A percentile compares a stretch with the other conserved stretches of the same genome.
These are phyloP conservation scores for Saxophila tyrrhenica DNA, from an alignment of 495 filamentous ascomycete genomes.

Conservation along the genomic window DNA sequence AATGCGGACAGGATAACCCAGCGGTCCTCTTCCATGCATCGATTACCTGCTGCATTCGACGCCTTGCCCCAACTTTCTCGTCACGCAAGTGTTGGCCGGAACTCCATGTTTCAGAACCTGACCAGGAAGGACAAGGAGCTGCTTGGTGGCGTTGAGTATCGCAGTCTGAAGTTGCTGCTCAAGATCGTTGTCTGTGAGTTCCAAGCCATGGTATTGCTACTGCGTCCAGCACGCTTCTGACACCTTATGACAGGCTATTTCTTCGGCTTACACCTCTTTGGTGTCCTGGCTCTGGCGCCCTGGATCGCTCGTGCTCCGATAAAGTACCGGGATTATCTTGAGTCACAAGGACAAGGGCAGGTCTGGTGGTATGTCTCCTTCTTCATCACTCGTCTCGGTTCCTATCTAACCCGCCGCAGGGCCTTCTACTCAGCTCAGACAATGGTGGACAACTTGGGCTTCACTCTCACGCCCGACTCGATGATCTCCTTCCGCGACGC, in stretches of 20 bases:
- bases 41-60: no score
- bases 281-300: constrained; percentile 54
- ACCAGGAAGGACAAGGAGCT: constrained; percentile 82
- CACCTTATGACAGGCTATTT: constrained; percentile 44
- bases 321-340: constrained; percentile 41
- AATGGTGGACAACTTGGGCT: constrained; percentile 71
- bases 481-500: constrained; percentile 77
- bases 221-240: background rate
- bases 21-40: no score
- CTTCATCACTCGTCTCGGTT: no score
- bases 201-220: no score
- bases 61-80: constrained; percentile 55
- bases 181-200: constrained; percentile 49
- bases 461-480: constrained; percentile 77
- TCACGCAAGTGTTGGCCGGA: constrained; percentile 79
- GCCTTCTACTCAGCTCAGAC: constrained; percentile 74
- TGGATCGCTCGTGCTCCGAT: constrained; percentile 56
- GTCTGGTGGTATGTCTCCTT: background rate
- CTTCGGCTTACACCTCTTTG: constrained; percentile 57
- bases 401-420: no score
- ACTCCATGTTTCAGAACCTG: constrained; percentile 81
- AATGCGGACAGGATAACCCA: no score
- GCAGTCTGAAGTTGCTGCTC: constrained; percentile 72
- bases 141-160: constrained; percentile 84
- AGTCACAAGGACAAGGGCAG: constrained; percentile 10